Evolutionary conservation across 2,329 filamentous ascomycete genomes (phyloP).

Genomic region (Cordyceps fumosorosea): DNA sequence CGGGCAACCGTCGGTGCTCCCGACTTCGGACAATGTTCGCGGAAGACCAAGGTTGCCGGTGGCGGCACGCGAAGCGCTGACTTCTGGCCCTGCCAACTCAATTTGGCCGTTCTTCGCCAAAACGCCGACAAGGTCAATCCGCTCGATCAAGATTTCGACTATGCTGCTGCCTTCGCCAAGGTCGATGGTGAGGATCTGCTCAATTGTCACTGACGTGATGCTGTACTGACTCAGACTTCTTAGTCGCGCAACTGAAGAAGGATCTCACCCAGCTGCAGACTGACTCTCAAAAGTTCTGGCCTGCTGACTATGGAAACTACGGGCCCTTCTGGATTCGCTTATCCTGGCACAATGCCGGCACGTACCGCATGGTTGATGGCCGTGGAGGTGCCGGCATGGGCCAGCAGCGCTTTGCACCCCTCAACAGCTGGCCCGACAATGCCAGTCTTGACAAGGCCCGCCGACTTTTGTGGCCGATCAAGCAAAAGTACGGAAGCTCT

Average conservation of each 20-base stretch:
- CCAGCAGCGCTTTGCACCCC: slow-evolving; percentile 72
- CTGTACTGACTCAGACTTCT: not conserved
- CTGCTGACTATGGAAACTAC: slow-evolving; percentile 75
- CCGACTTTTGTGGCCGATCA: slow-evolving; percentile 72
- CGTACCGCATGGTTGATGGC: slow-evolving; percentile 65
- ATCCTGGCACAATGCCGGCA: slow-evolving; percentile 76
- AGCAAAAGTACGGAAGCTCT: slow-evolving; percentile 78
- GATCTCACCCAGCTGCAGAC: slow-evolving; percentile 65
- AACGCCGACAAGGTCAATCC: slow-evolving; percentile 59
- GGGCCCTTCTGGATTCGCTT: slow-evolving; percentile 74
- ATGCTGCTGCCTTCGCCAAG: slow-evolving; percentile 63
- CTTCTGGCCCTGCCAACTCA: slow-evolving; percentile 68
- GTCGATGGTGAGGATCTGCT: slow-evolving; percentile 33
- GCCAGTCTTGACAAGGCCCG: slow-evolving; percentile 73
- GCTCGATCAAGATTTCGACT: slow-evolving; percentile 60
- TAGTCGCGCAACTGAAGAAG: slow-evolving; percentile 63
- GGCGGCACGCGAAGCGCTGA: slow-evolving; percentile 62
- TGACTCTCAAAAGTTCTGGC: slow-evolving; percentile 75
- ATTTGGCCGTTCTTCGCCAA: slow-evolving; percentile 67
- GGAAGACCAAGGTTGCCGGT: slow-evolving; percentile 39
- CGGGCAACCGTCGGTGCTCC: not conserved
- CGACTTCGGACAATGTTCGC: slow-evolving; percentile 11
- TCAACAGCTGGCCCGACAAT: slow-evolving; percentile 79
- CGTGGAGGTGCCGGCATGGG: slow-evolving; percentile 68
- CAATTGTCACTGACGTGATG: not conserved